Evolutionary conservation across 495 filamentous ascomycete species (phyloP), one percentile per base, ranked within the genome.

Genomic region (Margaritispora aquatica): DNA sequence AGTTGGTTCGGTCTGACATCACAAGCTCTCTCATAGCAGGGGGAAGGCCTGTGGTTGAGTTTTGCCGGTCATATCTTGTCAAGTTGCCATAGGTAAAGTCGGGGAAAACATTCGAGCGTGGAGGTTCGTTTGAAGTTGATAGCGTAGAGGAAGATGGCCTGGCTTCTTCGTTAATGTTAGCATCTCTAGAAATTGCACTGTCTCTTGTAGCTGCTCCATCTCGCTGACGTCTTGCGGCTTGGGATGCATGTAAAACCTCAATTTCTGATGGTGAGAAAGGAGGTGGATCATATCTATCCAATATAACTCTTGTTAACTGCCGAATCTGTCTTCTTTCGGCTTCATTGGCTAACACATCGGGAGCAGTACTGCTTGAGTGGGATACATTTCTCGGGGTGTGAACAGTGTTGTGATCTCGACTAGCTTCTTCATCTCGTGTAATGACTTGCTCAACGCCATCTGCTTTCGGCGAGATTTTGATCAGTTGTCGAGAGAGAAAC

Each of bases 401-500:
- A 36, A 64, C 66, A 52, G 63, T 61, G 2, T 60, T 36, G 3
- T 8, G 38, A 44, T 44, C 38, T 17, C 63, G 55, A 23, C 26
- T 51, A 17, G 49, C 17, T 38, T 56, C 26, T 2, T 22, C 17
- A 11, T 69, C 66, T 31, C 47, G 26, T 2, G 64, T 53, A 47
- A 54, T 34, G 8, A 66, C 52, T 54, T 54, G 57, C 21, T 68
- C 66, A 11, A 68, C 54, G 20, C 52, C 84, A 58, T 80, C 80
- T 9, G 83, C 82, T 36, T 83, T 72, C 29, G 74, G 72, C 60
- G 88, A 81, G 34, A 95, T 69, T 1, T 80, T 65, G 9, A 96
- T 69, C 24, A 88, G 80, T 68, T 98, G 94, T 29, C 89, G 84
- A 26, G 85, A 84, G 22, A 78, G 72, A 60, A 96, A 90, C 21